Percentiles rank a stretch among this genome's conserved stretches.
These are phyloP conservation scores for Camelina laxa DNA, from an alignment of 345 rosid species.

Conservation along the genomic window DNA sequence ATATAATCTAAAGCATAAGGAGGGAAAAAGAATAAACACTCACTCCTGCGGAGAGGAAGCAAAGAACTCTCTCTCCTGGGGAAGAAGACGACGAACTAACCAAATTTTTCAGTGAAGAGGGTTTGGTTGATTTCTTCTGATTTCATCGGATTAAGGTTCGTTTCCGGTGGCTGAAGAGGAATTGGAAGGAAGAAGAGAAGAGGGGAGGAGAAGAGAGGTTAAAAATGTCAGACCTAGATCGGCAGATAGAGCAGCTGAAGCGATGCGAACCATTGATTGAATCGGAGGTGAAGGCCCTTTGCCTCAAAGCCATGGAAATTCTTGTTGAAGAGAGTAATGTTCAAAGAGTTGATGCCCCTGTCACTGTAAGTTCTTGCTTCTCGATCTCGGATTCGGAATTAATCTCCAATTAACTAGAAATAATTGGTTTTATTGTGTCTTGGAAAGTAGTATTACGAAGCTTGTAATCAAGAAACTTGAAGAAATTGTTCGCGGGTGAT, in stretches of 20 bases:
- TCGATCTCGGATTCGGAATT: conserved; percentile 30
- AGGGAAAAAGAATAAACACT: neutral
- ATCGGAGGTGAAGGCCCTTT: conserved; percentile 93
- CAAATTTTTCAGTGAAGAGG: neutral
- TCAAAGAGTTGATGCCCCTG: conserved; percentile 96
- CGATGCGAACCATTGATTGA: conserved; percentile 93
- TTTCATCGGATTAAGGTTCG: conserved; percentile 1
- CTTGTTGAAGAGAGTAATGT: conserved; percentile 99
- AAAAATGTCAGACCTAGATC: conserved; percentile 93
- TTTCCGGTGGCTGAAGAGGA: neutral
- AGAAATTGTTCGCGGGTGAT: neutral
- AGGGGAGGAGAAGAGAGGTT: neutral
- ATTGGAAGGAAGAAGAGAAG: neutral
- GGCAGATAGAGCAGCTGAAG: conserved; percentile 95
- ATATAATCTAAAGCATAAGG: conserved; percentile 10
- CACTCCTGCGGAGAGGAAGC: conserved; percentile 34
- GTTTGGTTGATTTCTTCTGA: conserved; percentile 4
- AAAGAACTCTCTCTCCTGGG: conserved; percentile 31
- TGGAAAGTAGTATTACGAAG: conserved; percentile 11
- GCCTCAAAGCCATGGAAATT: conserved; percentile 95
- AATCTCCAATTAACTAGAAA: neutral
- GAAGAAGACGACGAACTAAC: conserved; percentile 41
- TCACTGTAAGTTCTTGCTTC: conserved; percentile 63
- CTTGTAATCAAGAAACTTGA: neutral
- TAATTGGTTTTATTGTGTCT: neutral